Evolutionary conservation across 805 yeast genomes (phyloP), one percentile per base, ranked within the genome.

Genomic region (Candida parachauliodes): DNA sequence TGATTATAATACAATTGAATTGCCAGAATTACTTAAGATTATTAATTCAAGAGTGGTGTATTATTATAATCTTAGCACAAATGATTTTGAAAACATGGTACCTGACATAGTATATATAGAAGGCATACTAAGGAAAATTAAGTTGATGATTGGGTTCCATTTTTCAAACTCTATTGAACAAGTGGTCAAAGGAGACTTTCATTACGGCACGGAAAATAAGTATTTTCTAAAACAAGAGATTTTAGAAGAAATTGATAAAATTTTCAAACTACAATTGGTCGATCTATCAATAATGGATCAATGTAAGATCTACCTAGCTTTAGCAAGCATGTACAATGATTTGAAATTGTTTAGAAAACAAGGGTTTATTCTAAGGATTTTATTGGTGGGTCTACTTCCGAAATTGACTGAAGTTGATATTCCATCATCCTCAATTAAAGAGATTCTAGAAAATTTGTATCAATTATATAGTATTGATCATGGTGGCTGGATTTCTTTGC

Each of bases 101-200:
- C 97, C 98, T 0, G 91, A 81, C 42, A 59, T 83, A 1, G 88
- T 88, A 0, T 84, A 79, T 45, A 77, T 83, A 29, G 96, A 88
- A 46, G 70, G 82, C 2, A 65, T 84, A 2, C 47, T 88, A 22
- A 69, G 96, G 42, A 74, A 71, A 36, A 61, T 81, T 16, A 77
- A 78, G 39, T 71, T 85, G 36, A 72, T 83, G 72, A 69, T 81
- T 1, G 55, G 67, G 8, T 55, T 79, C 4, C 69, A 69, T 43
- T 52, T 71, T 2, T 74, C 76, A 23, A 74, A 72, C 2, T 15
- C 53, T 37, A 4, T 57, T 80, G 43, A 67, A 69, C 16, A 49
- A 58, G 1, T 54, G 54, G 0, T 35, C 11, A 27, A 10, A 7
- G 29, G 29, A 11, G 8, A 26, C 12, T 11, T 44, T 33, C n/a